A percentile compares a stretch with the other conserved stretches of the same genome.
Conservation (phyloP, 139 green algal species). For the Astrephomene gubernaculifera region DNA sequence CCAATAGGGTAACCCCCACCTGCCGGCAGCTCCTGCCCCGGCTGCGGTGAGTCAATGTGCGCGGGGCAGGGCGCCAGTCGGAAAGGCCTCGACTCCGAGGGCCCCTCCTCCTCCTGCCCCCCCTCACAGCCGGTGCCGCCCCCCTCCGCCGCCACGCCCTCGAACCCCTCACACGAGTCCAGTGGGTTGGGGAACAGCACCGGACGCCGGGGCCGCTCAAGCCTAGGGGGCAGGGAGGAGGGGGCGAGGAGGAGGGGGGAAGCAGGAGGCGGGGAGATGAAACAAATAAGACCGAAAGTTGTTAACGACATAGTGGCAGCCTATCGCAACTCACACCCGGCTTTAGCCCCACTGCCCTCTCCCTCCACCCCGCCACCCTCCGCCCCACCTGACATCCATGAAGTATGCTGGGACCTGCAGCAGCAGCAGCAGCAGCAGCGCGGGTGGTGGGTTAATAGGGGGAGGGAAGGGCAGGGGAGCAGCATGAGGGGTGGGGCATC, state of each 20-base stretch:
- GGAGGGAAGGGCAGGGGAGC: too few species aligned
- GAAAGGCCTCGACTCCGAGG: background rate
- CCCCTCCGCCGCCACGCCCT: too few species aligned
- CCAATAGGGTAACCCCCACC: background rate
- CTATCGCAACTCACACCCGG: too few species aligned
- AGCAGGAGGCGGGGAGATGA: too few species aligned
- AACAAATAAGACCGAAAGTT: too few species aligned
- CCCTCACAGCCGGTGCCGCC: too few species aligned
- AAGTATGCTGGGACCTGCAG: conserved; percentile 21
- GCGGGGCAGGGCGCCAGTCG: background rate
- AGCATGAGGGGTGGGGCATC: too few species aligned
- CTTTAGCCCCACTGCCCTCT: background rate
- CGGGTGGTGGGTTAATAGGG: background rate
- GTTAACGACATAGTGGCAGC: too few species aligned
- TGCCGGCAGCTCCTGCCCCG: background rate
- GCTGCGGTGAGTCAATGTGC: background rate
- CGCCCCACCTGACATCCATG: conserved; percentile 33
- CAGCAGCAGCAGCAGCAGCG: background rate
- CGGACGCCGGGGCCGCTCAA: background rate
- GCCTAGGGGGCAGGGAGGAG: background rate
- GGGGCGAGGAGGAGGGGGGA: too few species aligned
- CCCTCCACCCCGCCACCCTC: background rate
- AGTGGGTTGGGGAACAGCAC: conserved; percentile 5
- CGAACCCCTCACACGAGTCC: too few species aligned
- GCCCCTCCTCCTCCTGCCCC: conserved; percentile 17